Percentiles rank a stretch among this genome's conserved stretches.
Conservation (phyloP, 495 filamentous ascomycete genomes). For the Venustampulla echinocandica region DNA sequence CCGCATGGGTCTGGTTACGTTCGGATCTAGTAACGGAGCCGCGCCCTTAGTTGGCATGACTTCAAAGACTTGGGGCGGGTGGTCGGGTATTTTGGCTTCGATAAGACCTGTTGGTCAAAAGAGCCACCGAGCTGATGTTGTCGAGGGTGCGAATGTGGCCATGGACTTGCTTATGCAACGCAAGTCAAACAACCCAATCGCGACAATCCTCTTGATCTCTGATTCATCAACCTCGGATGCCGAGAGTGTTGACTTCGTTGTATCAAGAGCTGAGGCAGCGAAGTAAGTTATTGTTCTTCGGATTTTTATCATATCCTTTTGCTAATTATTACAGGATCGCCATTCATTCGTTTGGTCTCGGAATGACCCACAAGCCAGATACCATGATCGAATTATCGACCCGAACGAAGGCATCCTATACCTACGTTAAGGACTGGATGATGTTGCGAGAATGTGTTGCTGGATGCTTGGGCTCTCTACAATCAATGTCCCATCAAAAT, state of each 20-base stretch:
- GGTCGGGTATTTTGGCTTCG: slow-evolving; percentile 77
- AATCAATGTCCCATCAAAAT: slow-evolving; percentile 97
- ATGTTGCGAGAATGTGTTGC: slow-evolving; percentile 97
- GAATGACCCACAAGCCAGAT: slow-evolving; percentile 95
- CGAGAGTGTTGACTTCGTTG: slow-evolving; percentile 96
- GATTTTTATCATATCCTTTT: neutral
- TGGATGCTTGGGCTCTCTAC: slow-evolving; percentile 87
- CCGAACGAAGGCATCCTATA: slow-evolving; percentile 92
- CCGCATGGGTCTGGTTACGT: slow-evolving; percentile 95
- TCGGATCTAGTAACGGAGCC: slow-evolving; percentile 88
- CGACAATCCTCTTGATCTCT: slow-evolving; percentile 94
- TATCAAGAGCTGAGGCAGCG: slow-evolving; percentile 93
- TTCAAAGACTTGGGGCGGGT: slow-evolving; percentile 85
- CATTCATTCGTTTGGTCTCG: slow-evolving; percentile 94
- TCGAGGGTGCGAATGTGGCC: slow-evolving; percentile 95
- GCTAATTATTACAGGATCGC: slow-evolving; percentile 53
- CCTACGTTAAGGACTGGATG: slow-evolving; percentile 99
- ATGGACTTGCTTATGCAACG: slow-evolving; percentile 99
- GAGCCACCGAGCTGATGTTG: slow-evolving; percentile 91
- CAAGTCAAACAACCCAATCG: slow-evolving; percentile 91
- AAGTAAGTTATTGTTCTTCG: slow-evolving; percentile 60
- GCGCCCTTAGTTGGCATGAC: slow-evolving; percentile 98
- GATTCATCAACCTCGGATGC: slow-evolving; percentile 96
- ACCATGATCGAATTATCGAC: slow-evolving; percentile 97
- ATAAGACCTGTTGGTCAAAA: slow-evolving; percentile 94